Evolutionary conservation across 129 eudicot genomes (phyloP).

Genomic region (Lactuca sativa): DNA sequence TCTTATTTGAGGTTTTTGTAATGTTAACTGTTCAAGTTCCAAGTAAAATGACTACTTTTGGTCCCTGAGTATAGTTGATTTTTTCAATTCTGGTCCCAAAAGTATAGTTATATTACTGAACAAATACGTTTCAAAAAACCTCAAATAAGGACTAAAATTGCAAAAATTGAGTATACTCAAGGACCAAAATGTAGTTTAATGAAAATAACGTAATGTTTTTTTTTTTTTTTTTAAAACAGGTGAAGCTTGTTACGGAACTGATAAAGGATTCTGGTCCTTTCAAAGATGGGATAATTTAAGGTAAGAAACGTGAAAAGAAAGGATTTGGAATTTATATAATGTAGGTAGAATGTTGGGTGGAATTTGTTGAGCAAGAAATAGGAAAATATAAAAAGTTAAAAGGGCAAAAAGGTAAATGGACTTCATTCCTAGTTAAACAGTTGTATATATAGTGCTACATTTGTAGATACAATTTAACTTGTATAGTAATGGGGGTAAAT

Average conservation of each 20-base stretch:
- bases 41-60: too few species aligned
- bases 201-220: neutral
- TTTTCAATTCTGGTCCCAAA: too few species aligned
- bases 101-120: too few species aligned
- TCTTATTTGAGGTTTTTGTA: too few species aligned
- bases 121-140: too few species aligned
- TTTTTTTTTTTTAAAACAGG: constrained; percentile 43
- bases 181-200: neutral
- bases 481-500: constrained; percentile 7
- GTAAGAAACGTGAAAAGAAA: constrained; percentile 7
- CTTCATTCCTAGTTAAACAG: constrained; percentile 3
- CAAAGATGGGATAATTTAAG: constrained; percentile 51
- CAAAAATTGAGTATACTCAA: too few species aligned
- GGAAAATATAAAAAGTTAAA: constrained; percentile 6
- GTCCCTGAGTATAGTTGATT: too few species aligned
- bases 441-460: constrained; percentile 27
- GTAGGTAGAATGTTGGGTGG: neutral
- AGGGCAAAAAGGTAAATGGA: constrained; percentile 27
- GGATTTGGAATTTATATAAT: neutral
- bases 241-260: constrained; percentile 61
- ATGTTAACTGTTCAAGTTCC: too few species aligned
- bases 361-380: constrained; percentile 10
- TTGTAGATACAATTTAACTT: constrained; percentile 6
- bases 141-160: too few species aligned
- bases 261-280: constrained; percentile 81